Percentiles rank a stretch among this genome's conserved stretches.
Evolutionary conservation across 1,284 basidiomycete species (phyloP).

Genomic region (Trametes versicolor): DNA sequence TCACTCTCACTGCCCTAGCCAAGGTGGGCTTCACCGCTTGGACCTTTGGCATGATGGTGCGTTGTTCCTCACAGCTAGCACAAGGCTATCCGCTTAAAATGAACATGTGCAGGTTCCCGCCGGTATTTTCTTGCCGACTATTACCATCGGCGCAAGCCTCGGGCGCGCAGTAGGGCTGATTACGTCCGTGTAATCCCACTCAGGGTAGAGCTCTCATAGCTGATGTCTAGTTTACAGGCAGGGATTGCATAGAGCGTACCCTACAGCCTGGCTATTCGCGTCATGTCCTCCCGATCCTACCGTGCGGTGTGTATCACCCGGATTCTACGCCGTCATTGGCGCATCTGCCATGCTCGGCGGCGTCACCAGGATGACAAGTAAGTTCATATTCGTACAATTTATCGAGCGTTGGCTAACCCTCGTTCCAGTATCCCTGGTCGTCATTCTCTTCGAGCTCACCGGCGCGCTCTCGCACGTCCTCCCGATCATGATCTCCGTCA

Average conservation of each 20-base stretch:
- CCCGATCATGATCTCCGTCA: slow-evolving; percentile 81
- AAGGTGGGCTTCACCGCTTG: slow-evolving; percentile 74
- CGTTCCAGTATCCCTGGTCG: slow-evolving; percentile 70
- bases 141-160: slow-evolving; percentile 75
- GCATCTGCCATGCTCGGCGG: slow-evolving; percentile 85
- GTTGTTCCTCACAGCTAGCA: slow-evolving; percentile 27
- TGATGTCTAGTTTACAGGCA: slow-evolving; percentile 54
- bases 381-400: slow-evolving; percentile 34
- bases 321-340: slow-evolving; percentile 86
- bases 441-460: slow-evolving; percentile 81
- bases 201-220: neutral
- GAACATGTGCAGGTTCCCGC: slow-evolving; percentile 62
- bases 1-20: slow-evolving; percentile 66
- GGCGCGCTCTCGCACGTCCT: slow-evolving; percentile 81
- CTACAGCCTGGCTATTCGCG: slow-evolving; percentile 72
- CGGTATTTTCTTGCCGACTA: slow-evolving; percentile 79
- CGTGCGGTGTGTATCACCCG: slow-evolving; percentile 77
- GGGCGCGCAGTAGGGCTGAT: slow-evolving; percentile 76
- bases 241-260: slow-evolving; percentile 67
- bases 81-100: neutral
- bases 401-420: neutral
- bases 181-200: too few species aligned
- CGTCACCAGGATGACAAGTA: slow-evolving; percentile 84
- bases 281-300: slow-evolving; percentile 77
- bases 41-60: slow-evolving; percentile 82